Evolutionary conservation across 805 yeast genomes (phyloP), one percentile per base, ranked within the genome.

Genomic region (Wickerhamomyces rabaulensis): DNA sequence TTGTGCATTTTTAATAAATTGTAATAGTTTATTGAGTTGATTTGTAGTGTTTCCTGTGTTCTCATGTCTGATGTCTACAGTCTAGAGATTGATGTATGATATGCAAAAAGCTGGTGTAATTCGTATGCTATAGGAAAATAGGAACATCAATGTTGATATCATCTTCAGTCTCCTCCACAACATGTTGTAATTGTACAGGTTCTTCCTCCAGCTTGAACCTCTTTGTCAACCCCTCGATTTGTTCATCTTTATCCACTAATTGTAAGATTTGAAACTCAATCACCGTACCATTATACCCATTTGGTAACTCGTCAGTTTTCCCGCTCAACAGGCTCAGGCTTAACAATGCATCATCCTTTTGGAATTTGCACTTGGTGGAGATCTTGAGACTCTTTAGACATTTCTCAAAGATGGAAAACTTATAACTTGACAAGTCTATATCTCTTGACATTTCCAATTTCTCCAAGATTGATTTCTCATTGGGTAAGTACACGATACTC

Each of bases 401-500:
- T 55, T 74, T 76, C 44, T 71, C 67, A 47, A 82, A 69, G 23
- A 72, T 60, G 1, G 59, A 59, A 54, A 78, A 81, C 49, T 74
- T 77, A 60, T 78, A 83, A 50, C 69, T 69, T 5, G 79, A 73
- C 3, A 78, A 64, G 16, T 74, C 60, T 4, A 33, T 16, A 7
- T 67, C 60, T 2, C 53, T 52, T 8, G 59, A 52, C 33, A 70
- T 65, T 37, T 63, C 70, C 26, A 87, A 60, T 39, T 81, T 80
- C 50, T 85, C 92, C 27, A 89, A 61, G 12, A 80, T 76, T 2
- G 79, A 68, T 53, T 75, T 73, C 41, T 78, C 85, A 49, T 73
- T 75, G 0, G 95, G 95, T 41, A 83, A 73, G 9, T 75, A 71
- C 19, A 87, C 68, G 56, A 84, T 82, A 36, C 87, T 80, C 43